Conservation (phyloP, 148 eudicot species). For the Beta vulgaris region DNA sequence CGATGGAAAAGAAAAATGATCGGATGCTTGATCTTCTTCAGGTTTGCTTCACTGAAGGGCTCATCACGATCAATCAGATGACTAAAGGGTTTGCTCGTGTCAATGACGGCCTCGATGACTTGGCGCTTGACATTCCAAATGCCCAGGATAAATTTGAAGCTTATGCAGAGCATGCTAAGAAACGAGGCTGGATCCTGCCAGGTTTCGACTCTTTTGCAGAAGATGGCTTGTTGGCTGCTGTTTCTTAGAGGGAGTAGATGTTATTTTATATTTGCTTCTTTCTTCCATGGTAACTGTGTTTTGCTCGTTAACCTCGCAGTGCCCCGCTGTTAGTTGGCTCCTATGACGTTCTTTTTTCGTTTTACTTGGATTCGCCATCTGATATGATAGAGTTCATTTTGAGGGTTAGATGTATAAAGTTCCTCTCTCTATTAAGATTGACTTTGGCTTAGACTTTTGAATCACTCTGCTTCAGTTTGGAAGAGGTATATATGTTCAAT, state of each 20-base stretch:
- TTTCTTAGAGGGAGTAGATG: constrained; percentile 25
- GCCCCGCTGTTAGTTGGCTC: constrained; percentile 17
- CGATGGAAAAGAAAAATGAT: constrained; percentile 97
- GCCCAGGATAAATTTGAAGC: constrained; percentile 60
- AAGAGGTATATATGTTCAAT: constrained; percentile 22
- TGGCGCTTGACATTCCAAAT: constrained; percentile 92
- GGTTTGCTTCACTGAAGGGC: constrained; percentile 76
- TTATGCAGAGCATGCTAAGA: constrained; percentile 55
- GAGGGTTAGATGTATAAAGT: constrained; percentile 35
- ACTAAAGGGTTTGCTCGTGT: constrained; percentile 78
- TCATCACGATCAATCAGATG: constrained; percentile 91
- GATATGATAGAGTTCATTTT: constrained; percentile 20
- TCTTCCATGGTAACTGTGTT: constrained; percentile 15
- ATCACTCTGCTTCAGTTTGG: constrained; percentile 21
- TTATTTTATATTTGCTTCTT: constrained; percentile 15
- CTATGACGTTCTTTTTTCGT: neutral
- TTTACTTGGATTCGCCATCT: constrained; percentile 11
- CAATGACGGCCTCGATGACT: constrained; percentile 78
- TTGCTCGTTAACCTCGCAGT: constrained; percentile 7
- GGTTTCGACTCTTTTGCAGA: constrained; percentile 32
- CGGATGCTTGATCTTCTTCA: constrained; percentile 75
- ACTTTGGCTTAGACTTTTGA: constrained; percentile 15
- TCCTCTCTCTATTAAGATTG: constrained; percentile 22
- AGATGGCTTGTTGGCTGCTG: constrained; percentile 16
- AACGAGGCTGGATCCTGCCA: constrained; percentile 63